Evolutionary conservation across 805 yeast species (phyloP).

Genomic region (Groenewaldozyma salmanticensis): DNA sequence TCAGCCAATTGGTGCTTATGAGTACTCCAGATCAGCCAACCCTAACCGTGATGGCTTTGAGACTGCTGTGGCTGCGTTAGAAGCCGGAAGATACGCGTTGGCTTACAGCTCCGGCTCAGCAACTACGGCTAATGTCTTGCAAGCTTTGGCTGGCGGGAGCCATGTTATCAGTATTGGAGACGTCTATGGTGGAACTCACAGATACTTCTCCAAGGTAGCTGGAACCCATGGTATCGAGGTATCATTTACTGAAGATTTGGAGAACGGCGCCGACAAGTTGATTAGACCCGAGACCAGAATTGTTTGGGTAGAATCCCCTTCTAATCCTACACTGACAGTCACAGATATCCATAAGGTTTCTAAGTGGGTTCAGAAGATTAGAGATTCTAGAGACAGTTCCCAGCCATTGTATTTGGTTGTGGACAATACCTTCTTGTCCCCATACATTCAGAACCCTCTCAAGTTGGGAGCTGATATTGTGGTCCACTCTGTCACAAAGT

Average conservation of each 20-base stretch:
- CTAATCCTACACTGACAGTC: constrained; percentile 75
- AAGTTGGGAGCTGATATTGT: constrained; percentile 75
- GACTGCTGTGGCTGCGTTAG: constrained; percentile 67
- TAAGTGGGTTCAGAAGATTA: constrained; percentile 38
- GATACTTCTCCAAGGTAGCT: constrained; percentile 83
- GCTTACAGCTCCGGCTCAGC: constrained; percentile 86
- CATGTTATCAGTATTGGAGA: constrained; percentile 76
- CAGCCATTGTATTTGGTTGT: constrained; percentile 49
- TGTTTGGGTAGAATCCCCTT: constrained; percentile 85
- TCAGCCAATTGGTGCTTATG: constrained; percentile 66
- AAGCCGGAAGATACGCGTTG: constrained; percentile 54
- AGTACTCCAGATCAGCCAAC: constrained; percentile 76
- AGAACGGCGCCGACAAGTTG: constrained; percentile 44
- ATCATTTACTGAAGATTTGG: constrained; percentile 56
- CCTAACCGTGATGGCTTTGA: constrained; percentile 83
- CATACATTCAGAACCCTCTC: constrained; percentile 79
- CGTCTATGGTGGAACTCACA: constrained; percentile 86
- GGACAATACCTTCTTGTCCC: constrained; percentile 83
- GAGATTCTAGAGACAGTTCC: constrained; percentile 37
- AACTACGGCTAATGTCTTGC: constrained; percentile 66
- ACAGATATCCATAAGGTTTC: constrained; percentile 65
- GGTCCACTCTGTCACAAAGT: constrained; percentile 91
- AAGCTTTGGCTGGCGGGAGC: constrained; percentile 58
- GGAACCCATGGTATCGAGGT: constrained; percentile 65
- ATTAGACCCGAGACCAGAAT: constrained; percentile 55